Base-by-base conservation (phyloP, 768 basidiomycete genomes). In the Macrolepiota fuliginosa region DNA sequence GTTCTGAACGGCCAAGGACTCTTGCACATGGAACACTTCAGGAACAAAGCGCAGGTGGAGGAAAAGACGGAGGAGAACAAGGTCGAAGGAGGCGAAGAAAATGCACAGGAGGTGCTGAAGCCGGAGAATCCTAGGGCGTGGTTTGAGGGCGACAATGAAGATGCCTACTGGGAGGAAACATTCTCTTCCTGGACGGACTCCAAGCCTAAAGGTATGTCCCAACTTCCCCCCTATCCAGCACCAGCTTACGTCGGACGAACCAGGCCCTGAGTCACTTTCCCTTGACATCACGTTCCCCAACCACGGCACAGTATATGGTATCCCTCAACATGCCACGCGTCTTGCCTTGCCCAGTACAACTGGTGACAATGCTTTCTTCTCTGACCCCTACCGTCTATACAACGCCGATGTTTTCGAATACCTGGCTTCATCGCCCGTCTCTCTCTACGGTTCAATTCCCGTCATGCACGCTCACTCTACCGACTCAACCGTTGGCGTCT, bases 11-110 rank as follows among this genome's bases (percentile, higher is more conserved):
- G 92, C 1, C 82, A 87, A 42, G 92, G 92, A 1, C 80, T 99
- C 32, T 79, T 99, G 64, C 96, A 98, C 67, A 96, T 99, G 96
- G 97, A 99, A 70, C 97, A 98, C 74, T 98, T 96, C 81, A 90
- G 92, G 67, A 80, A 79, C 22, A 87, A 89, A 69, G 71, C 74
- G n/a, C 73, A 77, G 10, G 75, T 70, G 9, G 75, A 78, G 63
- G 79, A 79, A 46, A 68, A 72, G 36, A 78, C 77, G 7, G 75
- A 80, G 54, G 79, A 81, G 73, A 63, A 77, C n/a, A 70, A 65
- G 10, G 68, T 78, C 11, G 73, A 74, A 47, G 83, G 82, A 59
- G 80, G 79, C 11, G 74, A 82, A 27, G 74, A 75, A 22, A 76
- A 79, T 64, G 72, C 74, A 15, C 88, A 91, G 69, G 76, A 73